Evolutionary conservation across 768 basidiomycete species (phyloP), one percentile per base, ranked within the genome.

Genomic region (Guyanaporus albipodus): DNA sequence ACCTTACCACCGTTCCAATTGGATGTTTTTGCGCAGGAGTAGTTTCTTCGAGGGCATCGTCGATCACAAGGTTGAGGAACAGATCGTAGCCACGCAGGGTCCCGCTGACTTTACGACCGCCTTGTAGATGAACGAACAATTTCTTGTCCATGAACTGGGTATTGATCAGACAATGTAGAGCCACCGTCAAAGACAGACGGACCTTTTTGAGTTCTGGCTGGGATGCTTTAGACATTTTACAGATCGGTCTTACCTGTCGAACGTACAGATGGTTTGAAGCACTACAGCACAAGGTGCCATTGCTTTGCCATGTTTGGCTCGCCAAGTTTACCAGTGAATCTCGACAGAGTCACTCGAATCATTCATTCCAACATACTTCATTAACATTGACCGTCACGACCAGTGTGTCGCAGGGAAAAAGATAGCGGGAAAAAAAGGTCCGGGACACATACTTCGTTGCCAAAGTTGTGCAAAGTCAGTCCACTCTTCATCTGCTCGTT

Each of bases 181-280:
- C 10, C 35, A 49, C 36, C 35, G 14, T 8, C 33, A 33, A 18
- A 41, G 19, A 45, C 18, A 43, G 10, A 35, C 55, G n/a, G n/a
- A 93, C 95, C 84, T 95, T 98, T 79, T 96, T 98, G 50, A 98
- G 78, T 67, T 98, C 95, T 50, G 95, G 95, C 69, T 96, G 91
- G 36, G 92, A 91, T 58, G 91, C 89, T 75, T 92, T 91, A 33
- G 91, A 91, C 91, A 93, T 90, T 64, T 51, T 71, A 58, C 53
- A 42, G 24, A 6, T n/a, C n/a, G n/a, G 19, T 39, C 22, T 36
- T 17, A 19, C 35, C 23, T 23, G 46, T 38, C 14, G 38, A 35
- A 2, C 18, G 35, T 23, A n/a, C 38, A 14, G 9, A 8, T 23
- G 24, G n/a, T n/a, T n/a, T n/a, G n/a, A n/a, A n/a, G n/a, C n/a